Percentiles rank a stretch among this genome's conserved stretches.
phyloP scores from a whole-genome alignment of 2,329 filamentous ascomycete genomes.

The Setomelanomma holmii region DNA sequence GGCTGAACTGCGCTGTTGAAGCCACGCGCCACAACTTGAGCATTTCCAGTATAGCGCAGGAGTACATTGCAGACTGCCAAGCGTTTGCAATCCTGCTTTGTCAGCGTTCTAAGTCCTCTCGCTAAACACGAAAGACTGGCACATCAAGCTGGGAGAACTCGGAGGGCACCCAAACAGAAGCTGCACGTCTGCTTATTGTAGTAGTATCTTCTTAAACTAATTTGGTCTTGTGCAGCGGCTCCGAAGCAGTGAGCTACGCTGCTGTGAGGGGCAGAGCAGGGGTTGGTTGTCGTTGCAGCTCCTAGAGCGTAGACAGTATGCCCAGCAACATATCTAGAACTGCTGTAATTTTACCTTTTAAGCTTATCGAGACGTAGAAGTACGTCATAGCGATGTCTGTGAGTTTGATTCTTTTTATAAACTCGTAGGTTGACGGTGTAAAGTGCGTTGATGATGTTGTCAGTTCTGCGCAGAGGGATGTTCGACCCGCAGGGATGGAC shows the following conservation, averaged over 20 bases:
- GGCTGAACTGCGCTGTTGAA: not conserved
- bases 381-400: not conserved
- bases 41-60: not conserved
- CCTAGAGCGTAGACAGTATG: not conserved
- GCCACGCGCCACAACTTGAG: not conserved
- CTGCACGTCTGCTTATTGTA: not conserved
- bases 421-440: not conserved
- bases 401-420: not conserved
- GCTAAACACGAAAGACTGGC: not conserved
- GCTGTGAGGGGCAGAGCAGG: not conserved
- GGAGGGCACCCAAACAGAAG: not conserved
- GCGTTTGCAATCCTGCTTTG: not conserved
- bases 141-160: not conserved
- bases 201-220: not conserved
- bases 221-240: not conserved
- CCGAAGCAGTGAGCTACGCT: not conserved
- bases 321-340: not conserved
- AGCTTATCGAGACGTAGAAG: not conserved
- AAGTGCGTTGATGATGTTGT: not conserved
- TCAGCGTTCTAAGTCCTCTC: not conserved
- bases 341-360: not conserved
- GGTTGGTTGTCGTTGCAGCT: not conserved
- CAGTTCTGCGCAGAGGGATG: not conserved
- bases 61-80: not conserved
- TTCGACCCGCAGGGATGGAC: not conserved